Conservation (phyloP, 495 filamentous ascomycete species). For the Trichoderma virens region DNA sequence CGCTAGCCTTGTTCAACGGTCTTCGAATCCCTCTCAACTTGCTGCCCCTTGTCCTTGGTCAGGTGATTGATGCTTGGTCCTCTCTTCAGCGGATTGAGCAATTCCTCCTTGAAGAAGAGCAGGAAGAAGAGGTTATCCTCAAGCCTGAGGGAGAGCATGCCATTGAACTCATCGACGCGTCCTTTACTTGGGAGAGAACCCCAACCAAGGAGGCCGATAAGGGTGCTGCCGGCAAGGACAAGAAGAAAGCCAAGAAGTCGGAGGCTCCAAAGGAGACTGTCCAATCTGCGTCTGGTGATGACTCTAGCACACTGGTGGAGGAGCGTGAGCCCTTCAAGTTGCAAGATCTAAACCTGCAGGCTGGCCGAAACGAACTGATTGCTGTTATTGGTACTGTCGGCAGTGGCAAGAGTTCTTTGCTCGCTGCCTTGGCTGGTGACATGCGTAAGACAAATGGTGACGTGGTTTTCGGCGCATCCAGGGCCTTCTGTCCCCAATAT, state of each 20-base stretch:
- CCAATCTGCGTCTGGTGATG: constrained; percentile 24
- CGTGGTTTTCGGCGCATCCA: constrained; percentile 63
- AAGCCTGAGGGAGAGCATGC: constrained; percentile 57
- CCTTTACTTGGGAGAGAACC: constrained; percentile 90
- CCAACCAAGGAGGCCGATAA: constrained; percentile 52
- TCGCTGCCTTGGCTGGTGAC: constrained; percentile 85
- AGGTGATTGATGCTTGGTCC: constrained; percentile 81
- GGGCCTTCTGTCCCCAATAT: constrained; percentile 91
- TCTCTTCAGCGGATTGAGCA: constrained; percentile 79
- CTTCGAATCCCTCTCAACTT: constrained; percentile 84
- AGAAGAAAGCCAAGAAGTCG: constrained; percentile 30
- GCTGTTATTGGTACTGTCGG: constrained; percentile 90
- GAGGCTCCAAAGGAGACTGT: constrained; percentile 31
- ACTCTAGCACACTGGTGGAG: constrained; percentile 48
- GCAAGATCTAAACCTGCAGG: constrained; percentile 60
- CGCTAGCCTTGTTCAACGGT: constrained; percentile 85
- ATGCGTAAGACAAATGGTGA: constrained; percentile 77
- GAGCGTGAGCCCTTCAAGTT: constrained; percentile 73
- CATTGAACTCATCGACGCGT: constrained; percentile 61
- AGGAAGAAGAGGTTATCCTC: constrained; percentile 61
- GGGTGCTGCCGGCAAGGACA: constrained; percentile 27
- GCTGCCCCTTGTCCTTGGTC: constrained; percentile 79
- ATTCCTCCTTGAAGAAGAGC: constrained; percentile 79
- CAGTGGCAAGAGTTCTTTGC: constrained; percentile 83
- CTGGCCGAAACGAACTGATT: constrained; percentile 75